Conservation (phyloP, 2,329 filamentous ascomycete species). For the Zymoseptoria brevis region DNA sequence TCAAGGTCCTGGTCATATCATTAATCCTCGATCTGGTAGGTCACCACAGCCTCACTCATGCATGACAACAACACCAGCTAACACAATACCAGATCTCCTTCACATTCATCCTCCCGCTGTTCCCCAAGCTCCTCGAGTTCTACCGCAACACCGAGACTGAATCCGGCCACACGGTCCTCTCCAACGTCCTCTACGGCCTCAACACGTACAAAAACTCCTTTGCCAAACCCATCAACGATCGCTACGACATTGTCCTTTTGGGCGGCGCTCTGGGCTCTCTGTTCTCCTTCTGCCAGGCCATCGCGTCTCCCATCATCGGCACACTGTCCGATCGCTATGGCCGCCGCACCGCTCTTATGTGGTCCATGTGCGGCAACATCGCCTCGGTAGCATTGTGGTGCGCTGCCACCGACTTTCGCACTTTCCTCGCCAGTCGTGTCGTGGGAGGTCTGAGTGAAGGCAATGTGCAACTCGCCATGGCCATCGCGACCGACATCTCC, state of each 20-base stretch:
- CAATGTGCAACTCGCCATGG: conserved; percentile 91
- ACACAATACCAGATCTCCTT: conserved; percentile 68
- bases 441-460: conserved; percentile 93
- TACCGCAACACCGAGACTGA: conserved; percentile 74
- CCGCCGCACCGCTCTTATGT: conserved; percentile 75
- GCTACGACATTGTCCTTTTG: conserved; percentile 93
- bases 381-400: conserved; percentile 92
- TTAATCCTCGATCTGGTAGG: conserved; percentile 20
- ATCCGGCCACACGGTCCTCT: conserved; percentile 58
- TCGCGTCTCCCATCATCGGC: conserved; percentile 88
- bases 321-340: conserved; percentile 81
- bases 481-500: conserved; percentile 93
- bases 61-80: background rate
- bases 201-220: conserved; percentile 95
- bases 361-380: conserved; percentile 89
- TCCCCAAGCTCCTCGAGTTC: conserved; percentile 91
- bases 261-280: conserved; percentile 89
- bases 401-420: conserved; percentile 84
- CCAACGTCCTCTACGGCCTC: conserved; percentile 69
- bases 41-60: background rate
- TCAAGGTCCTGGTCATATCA: conserved; percentile 17
- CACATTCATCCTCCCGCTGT: conserved; percentile 94
- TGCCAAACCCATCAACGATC: conserved; percentile 82
- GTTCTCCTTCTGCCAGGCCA: conserved; percentile 85
- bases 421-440: conserved; percentile 85